Evolutionary conservation across 768 basidiomycete genomes (phyloP).

Genomic region (Panaeolus cyanescens): DNA sequence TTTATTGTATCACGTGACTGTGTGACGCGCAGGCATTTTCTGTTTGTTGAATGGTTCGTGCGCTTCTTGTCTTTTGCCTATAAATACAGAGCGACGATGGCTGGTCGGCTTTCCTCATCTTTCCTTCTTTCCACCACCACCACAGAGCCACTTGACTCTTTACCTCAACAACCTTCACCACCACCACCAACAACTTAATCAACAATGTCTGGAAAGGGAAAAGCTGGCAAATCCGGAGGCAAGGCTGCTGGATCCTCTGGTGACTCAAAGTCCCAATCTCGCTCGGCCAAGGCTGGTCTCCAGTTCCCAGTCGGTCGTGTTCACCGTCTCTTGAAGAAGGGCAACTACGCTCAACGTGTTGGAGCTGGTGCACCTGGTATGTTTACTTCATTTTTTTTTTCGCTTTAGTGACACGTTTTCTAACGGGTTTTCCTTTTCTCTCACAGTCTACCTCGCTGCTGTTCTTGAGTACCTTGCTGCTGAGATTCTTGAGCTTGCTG

Average conservation of each 20-base stretch:
- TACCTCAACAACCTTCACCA: constrained; percentile 22
- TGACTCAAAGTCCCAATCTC: constrained; percentile 61
- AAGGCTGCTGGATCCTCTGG: constrained; percentile 53
- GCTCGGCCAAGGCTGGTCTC: constrained; percentile 75
- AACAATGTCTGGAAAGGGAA: constrained; percentile 52
- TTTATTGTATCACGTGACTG: constrained; percentile 23
- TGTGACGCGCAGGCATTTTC: constrained; percentile 20
- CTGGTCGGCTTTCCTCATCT: constrained; percentile 19
- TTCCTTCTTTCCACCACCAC: constrained; percentile 21
- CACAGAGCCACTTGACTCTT: constrained; percentile 10
- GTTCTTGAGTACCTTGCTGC: constrained; percentile 93
- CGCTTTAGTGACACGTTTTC: neutral
- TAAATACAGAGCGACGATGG: constrained; percentile 36
- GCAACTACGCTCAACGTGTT: constrained; percentile 85
- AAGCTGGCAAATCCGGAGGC: constrained; percentile 68
- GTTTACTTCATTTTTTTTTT: constrained; percentile 10
- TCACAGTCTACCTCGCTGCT: constrained; percentile 83
- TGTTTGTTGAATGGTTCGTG: constrained; percentile 33
- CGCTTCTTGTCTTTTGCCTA: constrained; percentile 26
- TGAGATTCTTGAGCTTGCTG: constrained; percentile 92
- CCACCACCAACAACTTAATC: constrained; percentile 10
- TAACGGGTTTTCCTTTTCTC: constrained; percentile 1
- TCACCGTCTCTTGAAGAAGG: constrained; percentile 84
- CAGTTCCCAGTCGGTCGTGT: constrained; percentile 95
- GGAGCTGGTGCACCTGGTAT: constrained; percentile 85